phyloP scores from a whole-genome alignment of 2,329 filamentous ascomycete species.

The Botryosphaeria dothidea region DNA sequence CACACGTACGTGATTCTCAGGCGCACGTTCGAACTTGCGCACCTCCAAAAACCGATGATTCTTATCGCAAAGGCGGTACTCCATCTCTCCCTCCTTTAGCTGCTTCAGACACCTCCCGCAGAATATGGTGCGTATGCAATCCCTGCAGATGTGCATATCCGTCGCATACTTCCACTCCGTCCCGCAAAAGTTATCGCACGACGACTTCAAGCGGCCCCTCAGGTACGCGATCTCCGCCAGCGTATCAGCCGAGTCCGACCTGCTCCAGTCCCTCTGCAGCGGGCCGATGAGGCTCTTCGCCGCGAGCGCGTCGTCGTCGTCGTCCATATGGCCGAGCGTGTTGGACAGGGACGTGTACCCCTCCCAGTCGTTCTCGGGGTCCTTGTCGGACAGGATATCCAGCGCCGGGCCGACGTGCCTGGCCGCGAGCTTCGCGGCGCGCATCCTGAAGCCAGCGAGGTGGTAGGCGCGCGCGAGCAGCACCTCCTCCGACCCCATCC shows the following conservation, averaged over 20 bases:
- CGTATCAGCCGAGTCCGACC: background rate
- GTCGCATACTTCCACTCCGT: background rate
- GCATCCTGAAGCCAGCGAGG: background rate
- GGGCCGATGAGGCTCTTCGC: constrained; percentile 1
- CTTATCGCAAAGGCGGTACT: background rate
- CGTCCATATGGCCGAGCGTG: constrained; percentile 2
- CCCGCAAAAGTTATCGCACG: background rate
- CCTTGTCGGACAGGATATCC: background rate
- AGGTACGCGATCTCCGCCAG: background rate
- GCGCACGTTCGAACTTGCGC: background rate
- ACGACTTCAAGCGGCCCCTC: background rate
- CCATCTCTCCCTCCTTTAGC: background rate
- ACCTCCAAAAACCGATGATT: background rate
- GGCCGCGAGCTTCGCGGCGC: background rate
- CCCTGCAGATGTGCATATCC: background rate
- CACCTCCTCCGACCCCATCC: background rate
- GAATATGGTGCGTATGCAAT: background rate
- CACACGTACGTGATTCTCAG: background rate
- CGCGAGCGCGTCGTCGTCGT: background rate
- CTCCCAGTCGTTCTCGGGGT: background rate
- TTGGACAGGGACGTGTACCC: background rate
- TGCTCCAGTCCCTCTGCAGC: background rate
- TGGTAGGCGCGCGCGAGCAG: background rate
- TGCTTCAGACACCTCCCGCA: background rate
- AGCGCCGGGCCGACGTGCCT: background rate